phyloP scores from a whole-genome alignment of 129 eudicot species.

The Helianthus annuus region HanXRQr2.0-SUNRISE NC_035442.2:166482125-166482624 shows the following conservation, averaged over 20 bases:
- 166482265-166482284: background rate
- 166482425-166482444: too few relatives aligned
- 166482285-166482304: background rate
- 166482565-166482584: too few relatives aligned
- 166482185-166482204: conserved; percentile 34
- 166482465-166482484: too few relatives aligned
- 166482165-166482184: conserved; percentile 25
- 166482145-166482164: conserved; percentile 35
- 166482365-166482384: too few relatives aligned
- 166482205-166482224: conserved; percentile 52
- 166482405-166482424: background rate
- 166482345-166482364: background rate
- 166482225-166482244: conserved; percentile 64
- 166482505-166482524: too few relatives aligned
- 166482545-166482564: too few relatives aligned
- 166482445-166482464: too few relatives aligned
- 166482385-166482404: too few relatives aligned
- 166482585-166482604: too few relatives aligned
- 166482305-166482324: background rate
- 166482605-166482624: too few relatives aligned
- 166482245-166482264: background rate
- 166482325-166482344: background rate
- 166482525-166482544: too few relatives aligned
- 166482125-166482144: background rate
- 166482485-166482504: too few relatives aligned